Percentiles rank a stretch among this genome's conserved stretches.
Conservation (phyloP, 108 stramenopile genomes). For the Nitzschia palea region DNA sequence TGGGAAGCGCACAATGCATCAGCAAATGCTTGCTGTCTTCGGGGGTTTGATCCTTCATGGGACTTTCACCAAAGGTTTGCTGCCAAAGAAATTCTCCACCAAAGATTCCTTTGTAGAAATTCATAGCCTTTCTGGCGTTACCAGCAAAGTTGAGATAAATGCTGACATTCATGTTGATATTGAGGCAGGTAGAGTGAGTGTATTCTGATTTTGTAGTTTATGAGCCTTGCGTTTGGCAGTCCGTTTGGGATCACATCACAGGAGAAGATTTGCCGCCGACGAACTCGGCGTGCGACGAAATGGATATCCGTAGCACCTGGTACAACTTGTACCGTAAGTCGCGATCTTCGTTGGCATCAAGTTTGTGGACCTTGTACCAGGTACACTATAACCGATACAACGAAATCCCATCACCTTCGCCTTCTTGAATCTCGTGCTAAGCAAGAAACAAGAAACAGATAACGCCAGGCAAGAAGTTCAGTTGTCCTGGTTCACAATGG, state of each 20-base stretch:
- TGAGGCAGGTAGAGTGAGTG: not conserved
- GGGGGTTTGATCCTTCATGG: not conserved
- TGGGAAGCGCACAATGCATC: not conserved
- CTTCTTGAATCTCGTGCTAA: too few species aligned
- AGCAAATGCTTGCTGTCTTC: not conserved
- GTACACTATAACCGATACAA: too few species aligned
- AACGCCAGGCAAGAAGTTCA: too few species aligned
- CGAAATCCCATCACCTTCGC: too few species aligned
- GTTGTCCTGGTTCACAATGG: too few species aligned
- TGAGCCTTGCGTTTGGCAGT: too few species aligned
- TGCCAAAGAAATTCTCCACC: not conserved
- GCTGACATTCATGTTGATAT: not conserved
- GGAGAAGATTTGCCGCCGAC: not conserved
- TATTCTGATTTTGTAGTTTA: not conserved
- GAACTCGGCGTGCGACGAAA: not conserved
- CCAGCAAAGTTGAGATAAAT: slow-evolving; percentile 20
- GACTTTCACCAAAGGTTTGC: slow-evolving; percentile 2
- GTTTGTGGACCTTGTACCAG: too few species aligned
- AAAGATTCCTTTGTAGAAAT: slow-evolving; percentile 15
- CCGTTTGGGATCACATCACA: too few species aligned
- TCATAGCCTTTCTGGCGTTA: slow-evolving; percentile 17
- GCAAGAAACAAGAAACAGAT: too few species aligned
- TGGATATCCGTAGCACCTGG: too few species aligned
- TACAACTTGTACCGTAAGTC: too few species aligned
- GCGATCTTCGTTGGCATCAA: too few species aligned